Conservation (phyloP, 345 rosid genomes). For the Mangifera indica region DNA sequence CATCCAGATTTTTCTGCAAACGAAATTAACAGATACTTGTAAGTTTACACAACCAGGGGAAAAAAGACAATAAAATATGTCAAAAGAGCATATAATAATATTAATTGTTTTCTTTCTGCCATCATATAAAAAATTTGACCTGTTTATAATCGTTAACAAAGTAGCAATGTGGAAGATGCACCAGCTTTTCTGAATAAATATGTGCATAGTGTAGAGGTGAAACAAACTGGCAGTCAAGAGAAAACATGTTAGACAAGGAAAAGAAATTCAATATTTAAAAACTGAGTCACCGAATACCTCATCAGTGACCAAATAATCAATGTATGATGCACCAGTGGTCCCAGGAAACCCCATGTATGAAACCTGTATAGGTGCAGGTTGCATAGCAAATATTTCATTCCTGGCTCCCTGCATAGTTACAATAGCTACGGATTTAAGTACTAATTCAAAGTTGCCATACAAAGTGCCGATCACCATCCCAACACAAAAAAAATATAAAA, state of each 20-base stretch:
- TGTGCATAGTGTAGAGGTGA: conserved; percentile 72
- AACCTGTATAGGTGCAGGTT: conserved; percentile 95
- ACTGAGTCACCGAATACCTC: conserved; percentile 48
- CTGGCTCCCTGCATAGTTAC: conserved; percentile 77
- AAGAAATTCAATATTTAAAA: not conserved
- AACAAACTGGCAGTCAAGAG: conserved; percentile 62
- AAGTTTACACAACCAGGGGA: not conserved
- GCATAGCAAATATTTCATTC: conserved; percentile 97
- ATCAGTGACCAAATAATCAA: conserved; percentile 94
- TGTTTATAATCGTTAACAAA: conserved; percentile 98
- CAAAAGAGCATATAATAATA: no score
- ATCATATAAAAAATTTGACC: conserved; percentile 36
- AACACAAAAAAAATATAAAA: no score
- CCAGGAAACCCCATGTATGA: conserved; percentile 99
- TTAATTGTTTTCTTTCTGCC: not conserved
- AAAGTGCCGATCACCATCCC: not conserved
- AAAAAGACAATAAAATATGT: not conserved
- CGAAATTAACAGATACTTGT: conserved; percentile 11
- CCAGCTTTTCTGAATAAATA: conserved; percentile 95
- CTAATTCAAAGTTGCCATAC: not conserved
- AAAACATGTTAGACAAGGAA: conserved; percentile 19
- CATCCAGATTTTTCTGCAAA: conserved; percentile 86
- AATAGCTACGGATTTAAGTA: not conserved
- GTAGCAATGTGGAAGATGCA: conserved; percentile 96
- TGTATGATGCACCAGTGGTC: conserved; percentile 93